Base-by-base conservation (phyloP, 257 asterid genomes). In the Scutellaria galericulata region DNA sequence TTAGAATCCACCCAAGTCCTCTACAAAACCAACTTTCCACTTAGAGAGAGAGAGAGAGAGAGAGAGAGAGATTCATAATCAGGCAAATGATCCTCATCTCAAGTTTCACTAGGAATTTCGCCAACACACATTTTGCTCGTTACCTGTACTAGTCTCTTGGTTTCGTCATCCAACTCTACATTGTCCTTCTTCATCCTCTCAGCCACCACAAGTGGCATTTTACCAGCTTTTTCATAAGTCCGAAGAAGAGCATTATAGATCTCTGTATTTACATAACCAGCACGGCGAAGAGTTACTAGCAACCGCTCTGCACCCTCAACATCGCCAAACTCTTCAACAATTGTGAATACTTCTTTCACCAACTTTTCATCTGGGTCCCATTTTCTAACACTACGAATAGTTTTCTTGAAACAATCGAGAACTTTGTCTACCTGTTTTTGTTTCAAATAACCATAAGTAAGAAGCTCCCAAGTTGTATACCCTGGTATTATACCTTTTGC, bases 111-210 rank as follows among this genome's bases (percentile, higher is more conserved):
- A 5, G 89, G 90, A 79, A 95, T 81, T 70, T 92, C 96, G 77
- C 89, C 70, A 2, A 90, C 84, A 44, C 88, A 84, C 94, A 92
- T 75, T 81, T 81, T 87, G 82, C 93, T 85, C 0, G 96, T 95
- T 20, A 74, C 45, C 18, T 75, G 80, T 27, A 95, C 48, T 22
- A 92, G 84, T 72, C 80, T 77, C 81, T 50, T 64, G 7, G 93
- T 90, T 63, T 92, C 96, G 63, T 83, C 89, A 18, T 90, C 83
- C 83, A 86, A 59, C 80, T 71, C 75, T 27, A 90, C 91, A 37
- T 79, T 75, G 64, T 95, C 99, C 86, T 76, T 87, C 78, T 85
- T 78, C 98, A 95, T 95, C 90, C 98, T 84, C 83, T 95, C 98
- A 8, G 81, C 88, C 76, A 95, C 82, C 54, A 85, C 78, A 64